Percentiles rank a stretch among this genome's conserved stretches.
Evolutionary conservation across 1,139 yeast genomes (phyloP).

Genomic region (Pichia sp.): DNA sequence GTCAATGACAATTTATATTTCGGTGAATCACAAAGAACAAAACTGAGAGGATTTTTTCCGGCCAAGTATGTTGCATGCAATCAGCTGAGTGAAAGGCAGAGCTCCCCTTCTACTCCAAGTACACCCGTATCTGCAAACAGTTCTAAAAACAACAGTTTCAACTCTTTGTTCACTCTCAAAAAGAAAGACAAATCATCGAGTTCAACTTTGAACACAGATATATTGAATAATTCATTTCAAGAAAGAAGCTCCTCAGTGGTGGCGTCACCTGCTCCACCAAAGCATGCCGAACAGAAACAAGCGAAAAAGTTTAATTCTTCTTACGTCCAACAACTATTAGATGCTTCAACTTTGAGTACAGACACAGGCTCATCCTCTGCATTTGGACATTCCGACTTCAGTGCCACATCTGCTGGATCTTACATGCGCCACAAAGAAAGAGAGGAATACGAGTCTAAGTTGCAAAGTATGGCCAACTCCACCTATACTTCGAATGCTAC

Average conservation of each 20-base stretch:
- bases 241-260: background rate
- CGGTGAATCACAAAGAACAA: conserved; percentile 76
- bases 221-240: background rate
- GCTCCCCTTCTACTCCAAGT: conserved; percentile 19
- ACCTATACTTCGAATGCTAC: conserved; percentile 28
- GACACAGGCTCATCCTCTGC: conserved; percentile 33
- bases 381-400: conserved; percentile 52
- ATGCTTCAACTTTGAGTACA: conserved; percentile 28
- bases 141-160: conserved; percentile 9
- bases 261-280: background rate
- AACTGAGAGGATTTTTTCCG: conserved; percentile 82
- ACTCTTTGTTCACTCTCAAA: conserved; percentile 13
- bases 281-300: conserved; percentile 15
- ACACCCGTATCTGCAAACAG: conserved; percentile 10
- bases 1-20: conserved; percentile 94
- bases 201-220: conserved; percentile 10
- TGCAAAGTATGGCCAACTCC: conserved; percentile 37
- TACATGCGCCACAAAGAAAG: conserved; percentile 65
- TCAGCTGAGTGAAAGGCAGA: conserved; percentile 36
- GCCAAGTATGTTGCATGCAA: conserved; percentile 67
- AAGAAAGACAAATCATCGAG: conserved; percentile 11
- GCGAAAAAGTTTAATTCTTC: conserved; percentile 20
- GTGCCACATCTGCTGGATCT: conserved; percentile 90
- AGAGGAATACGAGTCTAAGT: conserved; percentile 23
- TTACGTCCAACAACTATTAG: conserved; percentile 27